Percentiles rank a stretch among this genome's conserved stretches.
These are phyloP conservation scores for Metschnikowia corniflorae DNA, from an alignment of 805 yeast genomes.

Conservation along the genomic window DNA sequence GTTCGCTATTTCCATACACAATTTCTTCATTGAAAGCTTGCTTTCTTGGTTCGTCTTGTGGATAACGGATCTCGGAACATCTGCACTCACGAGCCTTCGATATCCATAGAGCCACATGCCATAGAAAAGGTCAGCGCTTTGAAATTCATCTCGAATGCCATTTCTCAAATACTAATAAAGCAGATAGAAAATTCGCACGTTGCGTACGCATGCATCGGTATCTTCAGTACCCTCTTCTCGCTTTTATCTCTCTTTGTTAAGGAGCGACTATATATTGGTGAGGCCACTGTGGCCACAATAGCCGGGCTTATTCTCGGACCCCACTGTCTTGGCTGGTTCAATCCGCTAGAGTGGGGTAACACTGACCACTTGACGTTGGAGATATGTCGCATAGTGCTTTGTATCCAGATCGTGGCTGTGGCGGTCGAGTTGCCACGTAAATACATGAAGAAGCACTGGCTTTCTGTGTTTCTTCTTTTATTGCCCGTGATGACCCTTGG, in stretches of 20 bases:
- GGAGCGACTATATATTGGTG: constrained; percentile 83
- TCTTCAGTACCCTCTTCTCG: constrained; percentile 76
- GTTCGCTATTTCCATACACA: too few species aligned
- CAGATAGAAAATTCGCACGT: constrained; percentile 65
- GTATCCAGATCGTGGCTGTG: constrained; percentile 88
- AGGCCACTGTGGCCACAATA: constrained; percentile 83
- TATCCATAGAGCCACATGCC: too few species aligned
- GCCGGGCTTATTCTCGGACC: constrained; percentile 90
- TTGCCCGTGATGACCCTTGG: constrained; percentile 89
- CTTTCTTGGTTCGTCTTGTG: too few species aligned
- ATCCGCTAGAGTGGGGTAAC: constrained; percentile 83
- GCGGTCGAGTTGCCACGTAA: constrained; percentile 91
- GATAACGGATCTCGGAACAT: too few species aligned
- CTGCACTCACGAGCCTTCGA: too few species aligned
- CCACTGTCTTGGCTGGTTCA: constrained; percentile 76
- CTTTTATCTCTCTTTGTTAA: constrained; percentile 77
- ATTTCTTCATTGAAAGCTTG: too few species aligned
- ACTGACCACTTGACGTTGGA: constrained; percentile 79
- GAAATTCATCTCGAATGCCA: too few species aligned
- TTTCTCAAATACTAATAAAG: not conserved
- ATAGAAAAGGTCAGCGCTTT: too few species aligned
- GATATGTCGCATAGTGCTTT: constrained; percentile 73
- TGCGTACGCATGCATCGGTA: constrained; percentile 84
- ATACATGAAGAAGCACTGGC: constrained; percentile 82
- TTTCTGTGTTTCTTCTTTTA: constrained; percentile 66